Percentiles rank a stretch among this genome's conserved stretches.
These are phyloP conservation scores for Ceratobasidium sp. DNA, from an alignment of 1,284 basidiomycete species.

Conservation along the genomic window DNA sequence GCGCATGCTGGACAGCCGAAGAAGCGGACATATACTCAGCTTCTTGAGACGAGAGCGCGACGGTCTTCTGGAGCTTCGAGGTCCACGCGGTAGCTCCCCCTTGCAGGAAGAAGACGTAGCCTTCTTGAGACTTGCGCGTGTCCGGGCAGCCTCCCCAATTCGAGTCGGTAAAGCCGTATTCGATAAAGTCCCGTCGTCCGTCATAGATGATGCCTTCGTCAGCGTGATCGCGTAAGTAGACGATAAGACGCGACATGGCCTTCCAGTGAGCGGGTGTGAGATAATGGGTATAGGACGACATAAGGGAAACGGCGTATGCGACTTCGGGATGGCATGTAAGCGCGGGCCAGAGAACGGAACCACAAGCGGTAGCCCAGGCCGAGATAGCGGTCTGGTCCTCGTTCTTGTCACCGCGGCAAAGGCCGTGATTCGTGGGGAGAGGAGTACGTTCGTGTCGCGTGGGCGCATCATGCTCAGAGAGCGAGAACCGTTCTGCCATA, in stretches of 20 bases:
- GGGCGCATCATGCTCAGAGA: neutral
- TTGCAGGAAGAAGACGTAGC: conserved; percentile 55
- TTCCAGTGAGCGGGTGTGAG: conserved; percentile 45
- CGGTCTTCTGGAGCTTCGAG: conserved; percentile 56
- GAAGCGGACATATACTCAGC: conserved; percentile 58
- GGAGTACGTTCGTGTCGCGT: neutral
- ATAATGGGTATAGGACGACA: neutral
- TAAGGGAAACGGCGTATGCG: conserved; percentile 11
- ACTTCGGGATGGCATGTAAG: conserved; percentile 36
- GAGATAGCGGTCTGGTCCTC: neutral
- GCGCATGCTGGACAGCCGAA: neutral
- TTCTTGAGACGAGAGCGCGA: conserved; percentile 58
- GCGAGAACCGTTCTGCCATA: neutral
- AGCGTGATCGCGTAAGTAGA: conserved; percentile 51
- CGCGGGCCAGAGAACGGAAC: conserved; percentile 38
- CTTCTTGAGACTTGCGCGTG: conserved; percentile 54
- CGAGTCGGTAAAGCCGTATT: conserved; percentile 58
- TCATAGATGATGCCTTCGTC: conserved; percentile 47
- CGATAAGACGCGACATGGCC: conserved; percentile 50
- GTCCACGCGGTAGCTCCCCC: conserved; percentile 56
- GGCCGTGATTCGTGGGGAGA: neutral
- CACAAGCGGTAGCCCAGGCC: conserved; percentile 11
- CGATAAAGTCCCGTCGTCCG: conserved; percentile 52
- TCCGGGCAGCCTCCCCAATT: conserved; percentile 56
- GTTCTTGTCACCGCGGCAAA: neutral